Conservation (phyloP, 2,329 filamentous ascomycete genomes). For the Cadophora sp. region DNA sequence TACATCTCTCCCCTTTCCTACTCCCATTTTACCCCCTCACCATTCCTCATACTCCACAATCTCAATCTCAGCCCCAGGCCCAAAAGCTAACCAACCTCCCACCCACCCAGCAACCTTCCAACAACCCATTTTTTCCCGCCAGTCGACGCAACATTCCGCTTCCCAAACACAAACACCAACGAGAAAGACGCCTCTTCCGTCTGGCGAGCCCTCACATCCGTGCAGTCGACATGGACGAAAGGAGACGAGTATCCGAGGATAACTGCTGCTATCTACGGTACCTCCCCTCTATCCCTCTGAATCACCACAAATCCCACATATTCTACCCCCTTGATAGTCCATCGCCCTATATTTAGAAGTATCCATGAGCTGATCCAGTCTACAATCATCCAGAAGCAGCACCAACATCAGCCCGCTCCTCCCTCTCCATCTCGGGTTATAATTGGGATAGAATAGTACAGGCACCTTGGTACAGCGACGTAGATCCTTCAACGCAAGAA, state of each 20-base stretch:
- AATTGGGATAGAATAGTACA: constrained; percentile 21
- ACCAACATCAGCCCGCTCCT: not conserved
- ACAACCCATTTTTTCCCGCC: not conserved
- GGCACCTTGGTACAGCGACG: constrained; percentile 17
- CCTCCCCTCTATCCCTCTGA: not conserved
- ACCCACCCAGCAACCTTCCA: not conserved
- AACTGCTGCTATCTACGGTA: constrained; percentile 15
- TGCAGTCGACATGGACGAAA: constrained; percentile 16
- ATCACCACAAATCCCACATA: no score
- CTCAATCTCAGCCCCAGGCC: not conserved
- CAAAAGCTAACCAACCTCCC: not conserved
- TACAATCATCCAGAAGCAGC: constrained; percentile 5
- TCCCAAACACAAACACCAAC: not conserved
- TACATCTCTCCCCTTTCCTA: not conserved
- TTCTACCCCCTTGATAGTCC: not conserved
- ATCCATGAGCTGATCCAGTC: not conserved
- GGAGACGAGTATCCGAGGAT: constrained; percentile 11
- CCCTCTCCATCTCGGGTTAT: not conserved
- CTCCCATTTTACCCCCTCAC: not conserved
- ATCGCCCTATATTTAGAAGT: not conserved
- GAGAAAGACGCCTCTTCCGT: not conserved
- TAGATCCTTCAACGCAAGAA: not conserved
- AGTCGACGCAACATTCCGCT: not conserved
- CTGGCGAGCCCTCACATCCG: constrained; percentile 3
- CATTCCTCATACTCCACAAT: not conserved